Conservation (phyloP, 2,329 filamentous ascomycete genomes). For the Diaporthe aspalathi region DNA sequence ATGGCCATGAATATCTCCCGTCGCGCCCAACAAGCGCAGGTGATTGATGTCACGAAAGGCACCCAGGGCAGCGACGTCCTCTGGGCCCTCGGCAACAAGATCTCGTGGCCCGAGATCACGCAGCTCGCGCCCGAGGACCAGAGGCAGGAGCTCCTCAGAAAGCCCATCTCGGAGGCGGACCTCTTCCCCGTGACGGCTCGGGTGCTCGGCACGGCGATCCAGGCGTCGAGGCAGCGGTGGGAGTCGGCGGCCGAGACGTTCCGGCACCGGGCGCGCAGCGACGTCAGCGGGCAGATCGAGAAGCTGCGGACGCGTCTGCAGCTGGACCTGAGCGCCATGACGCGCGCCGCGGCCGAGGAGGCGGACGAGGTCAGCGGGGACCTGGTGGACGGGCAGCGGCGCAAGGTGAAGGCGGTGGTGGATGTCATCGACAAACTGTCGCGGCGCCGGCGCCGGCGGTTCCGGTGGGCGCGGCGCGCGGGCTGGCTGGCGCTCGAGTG, state of each 20-base stretch:
- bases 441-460: constrained; percentile 72
- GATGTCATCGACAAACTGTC: constrained; percentile 84
- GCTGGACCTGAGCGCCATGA: constrained; percentile 67
- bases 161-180: constrained; percentile 55
- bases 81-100: constrained; percentile 40
- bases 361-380: constrained; percentile 83
- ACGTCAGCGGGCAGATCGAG: constrained; percentile 64
- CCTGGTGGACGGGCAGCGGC: constrained; percentile 79
- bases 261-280: constrained; percentile 64
- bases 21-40: constrained; percentile 65
- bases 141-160: constrained; percentile 46
- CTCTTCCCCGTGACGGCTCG: constrained; percentile 64
- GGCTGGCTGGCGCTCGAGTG: constrained; percentile 90
- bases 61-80: constrained; percentile 43
- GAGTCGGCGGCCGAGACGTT: constrained; percentile 70
- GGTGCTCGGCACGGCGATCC: constrained; percentile 61
- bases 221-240: constrained; percentile 64
- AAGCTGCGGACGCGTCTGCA: constrained; percentile 59
- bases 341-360: constrained; percentile 77
- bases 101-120: constrained; percentile 59
- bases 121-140: constrained; percentile 51
- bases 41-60: constrained; percentile 49
- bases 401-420: constrained; percentile 82
- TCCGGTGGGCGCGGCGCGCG: constrained; percentile 79
- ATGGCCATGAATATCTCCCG: constrained; percentile 85